Base-by-base conservation (phyloP, 192 early-diverging fungal species). In the Rhizophlyctis rosea region DNA sequence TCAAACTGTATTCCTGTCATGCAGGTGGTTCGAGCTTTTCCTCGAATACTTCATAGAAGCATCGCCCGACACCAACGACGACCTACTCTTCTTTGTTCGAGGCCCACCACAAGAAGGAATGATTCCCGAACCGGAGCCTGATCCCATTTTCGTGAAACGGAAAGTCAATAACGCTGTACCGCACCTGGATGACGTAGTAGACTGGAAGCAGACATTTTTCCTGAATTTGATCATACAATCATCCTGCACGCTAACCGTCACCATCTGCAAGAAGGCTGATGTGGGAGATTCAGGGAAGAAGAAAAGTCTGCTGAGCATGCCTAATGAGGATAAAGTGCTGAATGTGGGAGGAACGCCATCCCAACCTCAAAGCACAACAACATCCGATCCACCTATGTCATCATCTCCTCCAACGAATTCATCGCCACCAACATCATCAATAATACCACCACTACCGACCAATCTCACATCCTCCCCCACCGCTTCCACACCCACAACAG, bases 141-240 rank as follows among this genome's bases (percentile, higher is more conserved):
- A 92, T 64, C 88, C 90, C 1, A 86, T 94, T 3, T 89, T 94
- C 77, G 91, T 94, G 30, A 86, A 86, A 65, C 83, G 92, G 31
- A 91, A 90, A 57, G 77, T 87, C 34, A 57, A 77, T 24, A 80
- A 86, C 3, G 72, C 70, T 32, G 74, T 88, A 77, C 90, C 90
- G 44, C 68, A 70, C 14, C 74, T 93, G 51, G 80, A 83, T 54
- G 85, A 88, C 44, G 66, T 86, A 27, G 81, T 95, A 13, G 82
- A 90, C 69, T 95, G 93, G 93, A 91, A 91, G 64, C 88, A 92
- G 69, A 93, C 93, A 3, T 92, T 95, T 62, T 86, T 92, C 59
- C 78, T 95, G 50, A 95, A 95, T 55, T 81, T 95, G 21, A 93
- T 95, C 61, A 85, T 91, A 34, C 93, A 95, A 78, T 79, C 91